Base-by-base conservation (phyloP, 2,329 filamentous ascomycete species). In the Cladosporium sp. region DNA sequence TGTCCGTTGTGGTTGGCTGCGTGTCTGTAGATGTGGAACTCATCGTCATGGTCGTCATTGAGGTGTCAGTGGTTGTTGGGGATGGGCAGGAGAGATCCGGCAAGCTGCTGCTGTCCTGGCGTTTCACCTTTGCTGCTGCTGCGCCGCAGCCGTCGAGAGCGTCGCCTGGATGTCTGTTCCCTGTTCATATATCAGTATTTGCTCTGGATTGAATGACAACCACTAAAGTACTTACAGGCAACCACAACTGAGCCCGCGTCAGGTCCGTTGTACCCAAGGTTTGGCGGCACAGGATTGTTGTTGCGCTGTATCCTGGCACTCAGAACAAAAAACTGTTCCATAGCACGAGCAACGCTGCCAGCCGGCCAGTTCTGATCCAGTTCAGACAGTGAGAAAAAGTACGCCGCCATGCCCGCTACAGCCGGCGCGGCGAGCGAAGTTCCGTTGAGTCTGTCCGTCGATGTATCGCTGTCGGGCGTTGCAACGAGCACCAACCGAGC, bases 251-350 rank as follows among this genome's bases (percentile, higher is more conserved):
- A 54, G 14, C 38, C 51, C 2, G 51, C 19, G 3, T 22, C 22
- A 30, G 51, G 51, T 17, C 38, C 25, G 14, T 40, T n/a, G 28
- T 54, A 54, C 9, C 25, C 20, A 42, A 54, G 22, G 34, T 40
- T 30, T 3, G 25, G 37, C 6, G 51, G 51, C 20, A 54, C 51
- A 6, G 51, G 51, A 30, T 54, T 43, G 25, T 42, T 30, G 51
- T 54, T 54, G 20, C 51, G 51, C 38, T 54, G 51, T 9, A 54
- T 40, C 22, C 51, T 39, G 8, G 51, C 51, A 15, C 51, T 54
- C 4, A 54, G 51, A 3, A 30, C 51, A 38, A 42, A 54, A 25
- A 54, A 54, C 22, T 54, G 51, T 25, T 54, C 30, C 25, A 54
- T 43, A 3, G 51, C 51, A 19, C 39, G 20, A 8, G 51, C 25